A percentile compares a stretch with the other conserved stretches of the same genome.
phyloP scores from a whole-genome alignment of 2,329 filamentous ascomycete genomes.

The Aschersonia sp. region DNA sequence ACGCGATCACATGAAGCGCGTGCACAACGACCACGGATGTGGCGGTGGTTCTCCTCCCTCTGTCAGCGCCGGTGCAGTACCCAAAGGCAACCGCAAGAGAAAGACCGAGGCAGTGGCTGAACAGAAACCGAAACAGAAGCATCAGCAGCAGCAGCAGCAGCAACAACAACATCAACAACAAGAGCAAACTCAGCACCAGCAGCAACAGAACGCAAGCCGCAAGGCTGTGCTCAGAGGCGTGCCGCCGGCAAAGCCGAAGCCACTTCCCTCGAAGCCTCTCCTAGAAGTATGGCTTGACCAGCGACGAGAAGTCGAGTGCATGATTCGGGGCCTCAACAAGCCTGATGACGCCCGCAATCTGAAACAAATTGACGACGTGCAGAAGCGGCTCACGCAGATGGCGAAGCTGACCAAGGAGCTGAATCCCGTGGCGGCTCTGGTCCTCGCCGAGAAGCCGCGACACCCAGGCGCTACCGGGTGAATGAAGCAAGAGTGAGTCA shows the following conservation, averaged over 20 bases:
- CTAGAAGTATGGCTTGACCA: conserved; percentile 45
- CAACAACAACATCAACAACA: background rate
- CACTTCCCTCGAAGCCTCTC: conserved; percentile 22
- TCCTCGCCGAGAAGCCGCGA: background rate
- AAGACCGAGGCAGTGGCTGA: conserved; percentile 36
- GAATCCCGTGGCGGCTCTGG: background rate
- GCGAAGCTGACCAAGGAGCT: conserved; percentile 25
- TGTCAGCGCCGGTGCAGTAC: conserved; percentile 11
- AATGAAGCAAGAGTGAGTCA: conserved; percentile 10
- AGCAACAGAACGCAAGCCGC: conserved; percentile 20
- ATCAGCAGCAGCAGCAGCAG: background rate
- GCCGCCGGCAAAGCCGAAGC: conserved; percentile 17
- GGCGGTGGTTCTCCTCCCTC: conserved; percentile 25
- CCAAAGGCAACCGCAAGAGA: conserved; percentile 39
- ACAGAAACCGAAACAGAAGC: background rate
- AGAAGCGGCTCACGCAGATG: conserved; percentile 36
- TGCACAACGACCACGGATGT: conserved; percentile 53
- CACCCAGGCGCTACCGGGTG: conserved; percentile 2
- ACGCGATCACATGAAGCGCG: conserved; percentile 91
- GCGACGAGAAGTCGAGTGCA: conserved; percentile 46
- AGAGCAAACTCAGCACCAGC: background rate
- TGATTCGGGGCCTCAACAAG: conserved; percentile 34
- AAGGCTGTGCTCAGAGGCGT: conserved; percentile 32
- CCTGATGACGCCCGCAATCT: conserved; percentile 38
- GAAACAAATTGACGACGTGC: conserved; percentile 35